Conservation (phyloP, 495 filamentous ascomycete species). For the Aspergillus hancockii region DNA sequence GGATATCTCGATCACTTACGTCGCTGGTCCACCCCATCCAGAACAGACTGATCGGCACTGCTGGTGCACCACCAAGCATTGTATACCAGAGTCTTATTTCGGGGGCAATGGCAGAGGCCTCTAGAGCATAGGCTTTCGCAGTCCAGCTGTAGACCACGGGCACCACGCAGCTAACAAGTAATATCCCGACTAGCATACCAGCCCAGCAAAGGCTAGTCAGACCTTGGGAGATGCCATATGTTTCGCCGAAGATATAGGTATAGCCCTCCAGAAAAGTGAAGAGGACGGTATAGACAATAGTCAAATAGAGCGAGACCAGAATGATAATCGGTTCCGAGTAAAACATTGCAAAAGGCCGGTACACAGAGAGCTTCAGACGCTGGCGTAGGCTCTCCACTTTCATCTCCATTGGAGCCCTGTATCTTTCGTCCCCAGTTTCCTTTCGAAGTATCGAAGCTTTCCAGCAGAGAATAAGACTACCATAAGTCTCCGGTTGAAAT, state of each 20-base stretch:
- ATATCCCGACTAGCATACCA: constrained; percentile 54
- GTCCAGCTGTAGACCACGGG: constrained; percentile 46
- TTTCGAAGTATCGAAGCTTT: constrained; percentile 44
- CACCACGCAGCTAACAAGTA: constrained; percentile 41
- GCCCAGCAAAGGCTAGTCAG: constrained; percentile 54
- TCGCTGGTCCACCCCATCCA: constrained; percentile 64
- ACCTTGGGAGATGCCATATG: constrained; percentile 50
- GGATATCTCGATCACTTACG: no score
- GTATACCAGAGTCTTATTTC: constrained; percentile 58
- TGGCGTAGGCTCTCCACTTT: constrained; percentile 13
- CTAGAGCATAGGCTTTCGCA: constrained; percentile 20
- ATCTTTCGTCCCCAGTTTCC: constrained; percentile 40
- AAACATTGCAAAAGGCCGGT: constrained; percentile 40
- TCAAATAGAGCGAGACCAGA: constrained; percentile 54
- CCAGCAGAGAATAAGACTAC: constrained; percentile 45
- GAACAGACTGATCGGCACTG: constrained; percentile 57
- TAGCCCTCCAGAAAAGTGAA: constrained; percentile 65
- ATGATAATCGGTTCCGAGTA: constrained; percentile 45
- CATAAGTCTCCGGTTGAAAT: constrained; percentile 49
- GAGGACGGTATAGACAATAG: constrained; percentile 60
- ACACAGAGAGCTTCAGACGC: neutral
- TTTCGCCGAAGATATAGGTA: constrained; percentile 57
- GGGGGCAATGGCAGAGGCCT: constrained; percentile 33
- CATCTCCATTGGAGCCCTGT: constrained; percentile 40
- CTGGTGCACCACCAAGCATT: constrained; percentile 55